Evolutionary conservation across 768 basidiomycete species (phyloP), one percentile per base, ranked within the genome.

Genomic region (Symmetrospora coprosmae): DNA sequence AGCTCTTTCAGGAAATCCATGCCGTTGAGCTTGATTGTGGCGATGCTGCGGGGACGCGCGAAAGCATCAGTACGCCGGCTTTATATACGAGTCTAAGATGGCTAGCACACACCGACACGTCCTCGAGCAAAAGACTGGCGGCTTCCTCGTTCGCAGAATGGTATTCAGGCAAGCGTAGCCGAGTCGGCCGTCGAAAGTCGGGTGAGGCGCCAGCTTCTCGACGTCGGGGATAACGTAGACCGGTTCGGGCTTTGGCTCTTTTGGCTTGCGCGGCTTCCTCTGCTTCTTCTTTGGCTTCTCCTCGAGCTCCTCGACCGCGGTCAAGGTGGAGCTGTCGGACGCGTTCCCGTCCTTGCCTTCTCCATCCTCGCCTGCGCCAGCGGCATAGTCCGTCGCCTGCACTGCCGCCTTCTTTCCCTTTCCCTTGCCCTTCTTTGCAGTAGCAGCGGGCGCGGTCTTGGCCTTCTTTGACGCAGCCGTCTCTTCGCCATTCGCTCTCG

Each of bases 121-220:
- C n/a, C 71, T 50, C 27, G 72, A 73, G 64, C 87, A 89, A 69
- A 92, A 92, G 13, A 89, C 75, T 0, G 80, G 75, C 3, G 87
- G 86, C 65, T 83, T 86, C 62, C 74, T 76, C 30, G 75, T 80
- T 41, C 89, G 78, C 13, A 92, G 72, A 16, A 94, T 76, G 0
- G 89, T 90, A 67, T 90, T 90, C 48, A 90, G 71, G 68, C 87
- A 90, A 2, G 87, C 87, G 70, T 89, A 84, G 1, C 82, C 82
- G 77, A 67, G 49, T 6, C 64, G 65, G 19, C 65, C 69, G 51
- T 66, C 66, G 61, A 60, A 71, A 1, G 38, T 64, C 31, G 38
- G 55, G 35, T 58, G 27, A 19, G 66, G 67, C 31, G 31, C 5
- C 50, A 53, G 35, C 25, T 63, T 41, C 49, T 65, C 65, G 0